phyloP scores from a whole-genome alignment of 805 yeast species.

The Sporopachydermia quercuum region DNA sequence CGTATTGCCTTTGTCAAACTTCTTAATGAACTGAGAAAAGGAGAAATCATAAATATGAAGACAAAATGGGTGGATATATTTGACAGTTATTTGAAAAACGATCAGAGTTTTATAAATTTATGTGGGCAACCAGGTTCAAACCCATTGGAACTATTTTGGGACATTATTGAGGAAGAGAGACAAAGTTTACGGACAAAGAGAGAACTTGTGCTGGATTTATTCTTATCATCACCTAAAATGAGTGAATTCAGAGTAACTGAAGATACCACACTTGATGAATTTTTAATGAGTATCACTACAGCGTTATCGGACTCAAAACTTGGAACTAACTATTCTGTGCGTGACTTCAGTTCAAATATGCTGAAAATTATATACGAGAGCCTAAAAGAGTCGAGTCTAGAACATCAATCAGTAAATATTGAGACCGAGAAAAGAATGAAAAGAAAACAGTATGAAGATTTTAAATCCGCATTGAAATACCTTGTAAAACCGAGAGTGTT shows the following conservation, averaged over 20 bases:
- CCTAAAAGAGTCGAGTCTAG: not conserved
- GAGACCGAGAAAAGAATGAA: not conserved
- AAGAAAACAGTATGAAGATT: not conserved
- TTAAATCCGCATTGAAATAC: not conserved
- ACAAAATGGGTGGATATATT: conserved; percentile 47
- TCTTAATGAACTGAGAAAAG: conserved; percentile 22
- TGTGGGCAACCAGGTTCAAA: conserved; percentile 70
- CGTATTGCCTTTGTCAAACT: conserved; percentile 42
- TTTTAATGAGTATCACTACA: conserved; percentile 3
- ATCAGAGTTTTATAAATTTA: conserved; percentile 39
- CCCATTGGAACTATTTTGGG: conserved; percentile 66
- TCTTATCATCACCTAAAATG: conserved; percentile 20
- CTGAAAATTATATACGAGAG: not conserved
- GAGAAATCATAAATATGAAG: conserved; percentile 28
- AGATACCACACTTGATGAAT: conserved; percentile 11
- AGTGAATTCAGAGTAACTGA: conserved; percentile 14
- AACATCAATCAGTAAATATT: not conserved
- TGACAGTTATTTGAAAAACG: conserved; percentile 30
- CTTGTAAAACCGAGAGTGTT: not conserved
- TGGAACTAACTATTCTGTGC: not conserved
- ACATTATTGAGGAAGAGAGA: conserved; percentile 47
- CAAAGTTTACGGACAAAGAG: conserved; percentile 40
- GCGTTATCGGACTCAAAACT: not conserved
- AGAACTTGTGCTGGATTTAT: conserved; percentile 39
- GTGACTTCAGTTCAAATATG: not conserved